Evolutionary conservation across 768 basidiomycete species (phyloP).

Genomic region (Galerina marginata): DNA sequence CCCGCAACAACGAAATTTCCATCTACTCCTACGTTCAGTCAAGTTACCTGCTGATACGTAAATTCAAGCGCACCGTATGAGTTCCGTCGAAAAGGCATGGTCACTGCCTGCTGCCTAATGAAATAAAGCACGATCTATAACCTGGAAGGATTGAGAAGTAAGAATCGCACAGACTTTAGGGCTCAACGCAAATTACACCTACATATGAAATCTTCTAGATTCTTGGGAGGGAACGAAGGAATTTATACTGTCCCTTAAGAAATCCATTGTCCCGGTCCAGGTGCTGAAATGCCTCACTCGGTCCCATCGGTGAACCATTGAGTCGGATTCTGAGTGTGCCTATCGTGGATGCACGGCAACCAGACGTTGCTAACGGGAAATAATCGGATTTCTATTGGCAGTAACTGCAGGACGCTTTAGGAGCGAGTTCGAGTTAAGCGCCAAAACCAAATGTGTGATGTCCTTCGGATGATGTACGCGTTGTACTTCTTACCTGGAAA

Average conservation of each 20-base stretch:
- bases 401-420: background rate
- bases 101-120: background rate
- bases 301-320: constrained; percentile 23
- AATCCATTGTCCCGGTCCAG: constrained; percentile 19
- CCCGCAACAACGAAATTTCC: background rate
- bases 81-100: constrained; percentile 15
- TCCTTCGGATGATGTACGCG: too few relatives aligned
- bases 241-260: constrained; percentile 22
- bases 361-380: constrained; percentile 10
- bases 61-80: constrained; percentile 2
- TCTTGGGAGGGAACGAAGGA: constrained; percentile 19
- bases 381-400: background rate
- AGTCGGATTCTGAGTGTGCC: constrained; percentile 18
- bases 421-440: too few relatives aligned
- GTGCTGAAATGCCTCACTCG: constrained; percentile 18
- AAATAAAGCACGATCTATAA: constrained; percentile 3
- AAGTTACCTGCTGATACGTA: background rate
- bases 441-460: too few relatives aligned
- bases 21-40: background rate
- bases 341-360: constrained; percentile 17
- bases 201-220: constrained; percentile 22
- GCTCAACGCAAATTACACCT: constrained; percentile 2
- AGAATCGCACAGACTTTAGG: constrained; percentile 3
- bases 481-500: too few relatives aligned
- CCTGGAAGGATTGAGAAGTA: constrained; percentile 6